phyloP scores from a whole-genome alignment of 2,329 filamentous ascomycete species.

The Pseudopithomyces chartarum region DNA sequence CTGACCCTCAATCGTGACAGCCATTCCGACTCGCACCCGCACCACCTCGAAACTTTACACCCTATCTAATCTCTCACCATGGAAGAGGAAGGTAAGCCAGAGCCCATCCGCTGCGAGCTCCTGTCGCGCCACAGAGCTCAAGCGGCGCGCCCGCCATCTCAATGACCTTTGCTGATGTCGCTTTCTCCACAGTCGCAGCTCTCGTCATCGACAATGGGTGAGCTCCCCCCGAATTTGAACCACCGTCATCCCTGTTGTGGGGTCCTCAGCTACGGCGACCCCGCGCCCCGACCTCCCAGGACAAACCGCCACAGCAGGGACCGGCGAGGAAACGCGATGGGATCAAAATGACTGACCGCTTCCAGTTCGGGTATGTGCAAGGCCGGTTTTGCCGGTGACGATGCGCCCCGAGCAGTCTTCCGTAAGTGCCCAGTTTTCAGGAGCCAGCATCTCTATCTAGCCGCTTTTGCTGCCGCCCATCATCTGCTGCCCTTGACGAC shows the following conservation, averaged over 20 bases:
- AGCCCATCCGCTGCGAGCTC: constrained; percentile 29
- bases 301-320: constrained; percentile 30
- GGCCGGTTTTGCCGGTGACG: constrained; percentile 99
- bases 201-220: constrained; percentile 99
- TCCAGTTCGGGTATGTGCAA: constrained; percentile 99
- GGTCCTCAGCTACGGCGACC: constrained; percentile 35
- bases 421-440: constrained; percentile 71
- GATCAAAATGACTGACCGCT: constrained; percentile 43
- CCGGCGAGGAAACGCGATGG: constrained; percentile 17
- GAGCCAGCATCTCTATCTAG: constrained; percentile 16
- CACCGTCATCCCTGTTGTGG: constrained; percentile 44
- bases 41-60: constrained; percentile 42
- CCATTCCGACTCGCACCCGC: constrained; percentile 33
- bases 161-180: constrained; percentile 43
- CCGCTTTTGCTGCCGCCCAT: background rate
- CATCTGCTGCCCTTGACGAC: constrained; percentile 14
- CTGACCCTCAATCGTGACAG: constrained; percentile 40
- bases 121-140: constrained; percentile 21
- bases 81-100: constrained; percentile 72
- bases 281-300: constrained; percentile 28
- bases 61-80: constrained; percentile 58
- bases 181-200: constrained; percentile 75
- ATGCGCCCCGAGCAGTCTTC: constrained; percentile 99
- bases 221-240: constrained; percentile 58
- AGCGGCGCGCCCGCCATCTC: constrained; percentile 28